These are phyloP conservation scores for Epichloe scottii DNA, from an alignment of 2,329 filamentous ascomycete genomes.

Conservation along the genomic window DNA sequence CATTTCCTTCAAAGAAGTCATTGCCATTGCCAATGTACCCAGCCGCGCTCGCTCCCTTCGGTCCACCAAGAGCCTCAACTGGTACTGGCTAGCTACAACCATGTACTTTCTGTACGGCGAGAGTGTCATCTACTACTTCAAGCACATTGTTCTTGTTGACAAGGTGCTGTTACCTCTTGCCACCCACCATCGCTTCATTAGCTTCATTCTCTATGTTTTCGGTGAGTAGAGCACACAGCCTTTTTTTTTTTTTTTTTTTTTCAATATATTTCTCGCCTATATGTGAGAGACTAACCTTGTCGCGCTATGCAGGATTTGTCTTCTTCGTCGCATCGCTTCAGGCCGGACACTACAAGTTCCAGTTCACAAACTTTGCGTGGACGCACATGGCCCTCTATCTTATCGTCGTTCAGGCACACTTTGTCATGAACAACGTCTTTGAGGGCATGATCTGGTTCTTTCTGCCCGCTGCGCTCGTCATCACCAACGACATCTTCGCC, in stretches of 20 bases:
- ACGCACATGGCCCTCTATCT: constrained; percentile 98
- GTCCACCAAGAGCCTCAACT: constrained; percentile 93
- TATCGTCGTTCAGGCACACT: constrained; percentile 95
- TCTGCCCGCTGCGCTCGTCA: constrained; percentile 84
- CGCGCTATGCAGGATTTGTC: constrained; percentile 60
- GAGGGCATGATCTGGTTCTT: constrained; percentile 99
- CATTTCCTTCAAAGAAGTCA: constrained; percentile 97
- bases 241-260: not conserved
- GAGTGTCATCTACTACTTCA: constrained; percentile 99
- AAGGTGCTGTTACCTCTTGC: constrained; percentile 84
- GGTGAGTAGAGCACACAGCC: constrained; percentile 42
- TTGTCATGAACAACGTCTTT: constrained; percentile 99
- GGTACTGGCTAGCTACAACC: constrained; percentile 97
- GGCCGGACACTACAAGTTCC: constrained; percentile 93
- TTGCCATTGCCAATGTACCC: constrained; percentile 90
- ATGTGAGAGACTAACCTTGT: not conserved
- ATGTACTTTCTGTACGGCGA: constrained; percentile 99
- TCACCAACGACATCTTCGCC: constrained; percentile 97
- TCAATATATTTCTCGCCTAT: not conserved
- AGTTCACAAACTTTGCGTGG: constrained; percentile 99
- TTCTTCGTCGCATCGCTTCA: constrained; percentile 94
- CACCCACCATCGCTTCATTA: constrained; percentile 96
- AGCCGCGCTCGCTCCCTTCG: constrained; percentile 80
- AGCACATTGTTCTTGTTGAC: constrained; percentile 94
- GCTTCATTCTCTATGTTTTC: constrained; percentile 95